A percentile compares a stretch with the other conserved stretches of the same genome.
Evolutionary conservation across 1,139 yeast genomes (phyloP).

Genomic region (Magnusiomyces clavatus): DNA sequence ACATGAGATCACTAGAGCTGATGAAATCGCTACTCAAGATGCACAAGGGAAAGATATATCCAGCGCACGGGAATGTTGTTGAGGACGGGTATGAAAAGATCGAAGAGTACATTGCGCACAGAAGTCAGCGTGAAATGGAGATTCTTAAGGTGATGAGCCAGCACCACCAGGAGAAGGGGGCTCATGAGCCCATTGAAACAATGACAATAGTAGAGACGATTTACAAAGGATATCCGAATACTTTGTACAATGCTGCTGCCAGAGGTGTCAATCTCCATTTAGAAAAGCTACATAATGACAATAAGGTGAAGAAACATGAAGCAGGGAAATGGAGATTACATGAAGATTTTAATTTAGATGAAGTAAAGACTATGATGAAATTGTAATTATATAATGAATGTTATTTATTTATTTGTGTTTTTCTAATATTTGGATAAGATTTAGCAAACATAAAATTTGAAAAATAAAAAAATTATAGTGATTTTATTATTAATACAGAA

Average conservation of each 20-base stretch:
- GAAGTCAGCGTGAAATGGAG: constrained; percentile 31
- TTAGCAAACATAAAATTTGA: too few species aligned
- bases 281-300: too few species aligned
- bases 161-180: constrained; percentile 12
- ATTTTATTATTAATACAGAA: background rate
- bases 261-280: too few species aligned
- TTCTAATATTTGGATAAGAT: too few species aligned
- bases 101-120: constrained; percentile 30
- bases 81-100: constrained; percentile 28
- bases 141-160: constrained; percentile 19
- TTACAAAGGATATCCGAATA: background rate
- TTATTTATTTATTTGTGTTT: too few species aligned
- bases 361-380: too few species aligned
- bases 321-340: too few species aligned
- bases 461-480: background rate
- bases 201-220: background rate
- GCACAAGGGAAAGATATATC: constrained; percentile 25
- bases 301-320: too few species aligned
- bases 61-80: constrained; percentile 35
- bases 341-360: too few species aligned
- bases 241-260: too few species aligned
- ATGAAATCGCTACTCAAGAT: constrained; percentile 16
- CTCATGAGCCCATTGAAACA: background rate
- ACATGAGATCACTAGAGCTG: constrained; percentile 27
- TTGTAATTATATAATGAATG: too few species aligned